Base-by-base conservation (phyloP, 305 asterid species). In the Fraxinus paxiana region DNA sequence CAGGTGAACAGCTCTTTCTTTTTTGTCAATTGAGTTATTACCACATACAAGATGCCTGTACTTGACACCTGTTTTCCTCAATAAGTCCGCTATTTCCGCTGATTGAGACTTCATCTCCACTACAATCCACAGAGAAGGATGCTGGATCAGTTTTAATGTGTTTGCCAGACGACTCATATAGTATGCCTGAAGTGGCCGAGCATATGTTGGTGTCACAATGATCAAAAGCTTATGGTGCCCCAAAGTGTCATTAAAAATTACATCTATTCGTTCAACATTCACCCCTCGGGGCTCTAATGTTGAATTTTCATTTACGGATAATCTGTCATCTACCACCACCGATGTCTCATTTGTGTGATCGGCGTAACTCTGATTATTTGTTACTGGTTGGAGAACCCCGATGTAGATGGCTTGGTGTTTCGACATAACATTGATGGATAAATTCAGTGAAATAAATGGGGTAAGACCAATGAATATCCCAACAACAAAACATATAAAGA, bases 51-150 rank as follows among this genome's bases (percentile, higher is more conserved):
- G 86, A 90, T 94, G 98, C 77, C 97, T 84, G 85, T 89, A 91
- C 91, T 87, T 86, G 15, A 92, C 83, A 4, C 97, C 97, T 1
- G 91, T 83, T 69, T 87, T 90, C 87, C 97, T 94, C 90, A 94
- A 84, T 5, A 90, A 59, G 46, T 90, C 91, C 75, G 97, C 93
- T 76, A 89, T 87, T 87, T 89, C 87, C 73, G 67, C 76, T 8
- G 98, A 90, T 75, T 90, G 94, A 69, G 88, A 79, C 41, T 83
- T 81, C 94, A 91, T 88, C 90, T 94, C 98, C 86, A 91, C 95
- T 12, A 92, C 92, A 43, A 94, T 88, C 98, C 97, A 94, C 86
- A 94, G 61, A 73, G 89, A 81, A 67, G 98, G 98, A 71, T 87
- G 89, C 5, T 86, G 84, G 35, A 91, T 91, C 80, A 87, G 87